These are phyloP conservation scores for Alternaria metachromatica DNA, from an alignment of 2,329 filamentous ascomycete species.

Conservation along the genomic window DNA sequence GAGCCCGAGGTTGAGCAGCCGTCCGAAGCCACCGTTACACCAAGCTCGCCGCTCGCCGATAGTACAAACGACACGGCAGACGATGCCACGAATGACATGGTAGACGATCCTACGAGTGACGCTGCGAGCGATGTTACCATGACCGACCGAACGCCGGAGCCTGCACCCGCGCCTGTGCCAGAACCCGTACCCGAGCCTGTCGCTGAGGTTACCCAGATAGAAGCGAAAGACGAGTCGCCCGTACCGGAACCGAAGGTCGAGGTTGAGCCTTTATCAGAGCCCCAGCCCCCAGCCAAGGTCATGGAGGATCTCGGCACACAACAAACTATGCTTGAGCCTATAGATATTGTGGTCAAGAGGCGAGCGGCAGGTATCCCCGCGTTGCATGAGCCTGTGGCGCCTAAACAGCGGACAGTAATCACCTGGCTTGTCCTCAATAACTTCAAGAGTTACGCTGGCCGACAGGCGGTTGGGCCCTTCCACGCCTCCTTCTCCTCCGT, in stretches of 20 bases:
- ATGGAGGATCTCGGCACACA: conserved; percentile 77
- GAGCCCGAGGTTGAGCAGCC: conserved; percentile 59
- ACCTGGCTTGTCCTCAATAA: conserved; percentile 91
- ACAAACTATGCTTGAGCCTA: conserved; percentile 79
- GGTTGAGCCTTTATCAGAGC: conserved; percentile 50
- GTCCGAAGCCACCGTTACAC: conserved; percentile 11
- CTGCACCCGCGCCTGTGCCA: conserved; percentile 37
- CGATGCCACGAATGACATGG: conserved; percentile 64
- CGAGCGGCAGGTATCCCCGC: conserved; percentile 68
- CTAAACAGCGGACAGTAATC: conserved; percentile 89
- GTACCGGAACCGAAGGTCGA: conserved; percentile 28
- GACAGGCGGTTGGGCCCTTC: conserved; percentile 95
- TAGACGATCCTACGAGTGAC: conserved; percentile 52
- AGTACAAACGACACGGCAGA: conserved; percentile 64
- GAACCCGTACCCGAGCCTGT: conserved; percentile 51
- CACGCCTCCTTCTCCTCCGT: conserved; percentile 97
- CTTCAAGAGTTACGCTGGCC: conserved; percentile 98
- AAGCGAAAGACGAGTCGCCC: conserved; percentile 63
- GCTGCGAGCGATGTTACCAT: conserved; percentile 69
- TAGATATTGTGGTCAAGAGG: conserved; percentile 92
- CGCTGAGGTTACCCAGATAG: conserved; percentile 75
- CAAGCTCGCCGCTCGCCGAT: conserved; percentile 69
- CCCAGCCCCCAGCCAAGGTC: conserved; percentile 33
- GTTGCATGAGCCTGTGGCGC: conserved; percentile 74
- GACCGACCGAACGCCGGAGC: conserved; percentile 60